Percentiles rank a stretch among this genome's conserved stretches.
Conservation (phyloP, 2,329 filamentous ascomycete genomes). For the Thelonectria rubi region DNA sequence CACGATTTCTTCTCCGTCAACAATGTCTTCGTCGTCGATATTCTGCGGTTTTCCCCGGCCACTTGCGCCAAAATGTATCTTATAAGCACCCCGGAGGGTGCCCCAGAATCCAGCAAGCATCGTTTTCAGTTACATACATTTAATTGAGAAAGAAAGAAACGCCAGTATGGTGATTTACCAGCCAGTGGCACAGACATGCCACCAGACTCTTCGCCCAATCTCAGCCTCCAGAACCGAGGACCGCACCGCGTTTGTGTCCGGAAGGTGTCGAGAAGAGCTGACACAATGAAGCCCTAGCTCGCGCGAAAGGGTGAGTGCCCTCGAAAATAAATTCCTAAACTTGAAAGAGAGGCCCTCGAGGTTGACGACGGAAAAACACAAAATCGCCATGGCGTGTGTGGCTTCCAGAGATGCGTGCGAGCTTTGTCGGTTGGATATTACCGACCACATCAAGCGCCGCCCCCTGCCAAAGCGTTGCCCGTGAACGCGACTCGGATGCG, state of each 20-base stretch:
- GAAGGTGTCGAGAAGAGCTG: conserved; percentile 39
- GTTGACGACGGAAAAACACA: too few species aligned
- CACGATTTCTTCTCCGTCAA: conserved; percentile 37
- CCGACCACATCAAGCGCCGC: too few species aligned
- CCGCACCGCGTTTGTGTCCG: conserved; percentile 28
- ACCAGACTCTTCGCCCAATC: conserved; percentile 52
- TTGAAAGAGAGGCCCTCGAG: too few species aligned
- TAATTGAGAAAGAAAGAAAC: neutral
- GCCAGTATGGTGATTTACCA: too few species aligned
- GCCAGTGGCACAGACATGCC: conserved; percentile 51
- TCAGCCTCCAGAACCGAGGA: conserved; percentile 42
- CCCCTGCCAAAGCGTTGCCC: too few species aligned
- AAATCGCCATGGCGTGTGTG: neutral
- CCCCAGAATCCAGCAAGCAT: conserved; percentile 47
- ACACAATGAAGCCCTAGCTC: conserved; percentile 47
- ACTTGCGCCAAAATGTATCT: conserved; percentile 49
- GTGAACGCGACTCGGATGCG: too few species aligned
- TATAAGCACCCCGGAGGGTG: conserved; percentile 44
- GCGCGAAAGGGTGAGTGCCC: conserved; percentile 14
- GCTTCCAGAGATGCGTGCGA: too few species aligned
- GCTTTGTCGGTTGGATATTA: too few species aligned
- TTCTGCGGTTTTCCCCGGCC: conserved; percentile 49
- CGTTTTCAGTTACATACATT: conserved; percentile 35
- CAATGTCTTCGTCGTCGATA: conserved; percentile 47
- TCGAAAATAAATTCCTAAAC: neutral